Evolutionary conservation across 306 rosid genomes (phyloP), one percentile per base, ranked within the genome.

Genomic region (Lathyrus oleraceus): DNA sequence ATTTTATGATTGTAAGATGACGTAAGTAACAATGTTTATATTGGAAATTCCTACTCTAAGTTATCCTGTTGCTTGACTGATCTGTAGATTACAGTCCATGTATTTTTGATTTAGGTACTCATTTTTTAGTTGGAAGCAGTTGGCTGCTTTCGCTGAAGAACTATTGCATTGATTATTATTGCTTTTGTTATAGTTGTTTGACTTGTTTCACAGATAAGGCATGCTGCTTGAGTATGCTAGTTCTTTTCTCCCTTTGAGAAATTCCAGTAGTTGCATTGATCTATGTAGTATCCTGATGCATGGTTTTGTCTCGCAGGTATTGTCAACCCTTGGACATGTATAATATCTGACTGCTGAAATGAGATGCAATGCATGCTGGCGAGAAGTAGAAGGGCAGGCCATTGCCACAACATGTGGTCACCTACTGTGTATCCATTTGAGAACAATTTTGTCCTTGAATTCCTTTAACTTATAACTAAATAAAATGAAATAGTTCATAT

Each of bases 331-430:
- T 75, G 64, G 70, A 71, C 61, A 83, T 84, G 81, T 69, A 70
- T 75, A 85, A 82, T 69, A 47, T 75, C 42, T 48, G 61, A 79
- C 71, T 63, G 86, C 77, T 82, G 77, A 87, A 83, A 95, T 95
- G 99, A 91, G 96, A 83, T 95, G 99, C 93, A 95, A 95, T 82
- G 95, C 95, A 5, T 95, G 99, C 76, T 95, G 99, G 99, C 83
- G 95, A 65, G 99, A 89, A 82, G 63, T 95, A 67, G 99, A 95
- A 79, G 99, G 99, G 74, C 78, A 88, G 80, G 97, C 96, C 15
- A 59, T 95, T 81, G 67, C 97, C 74, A 91, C 99, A 48, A 95
- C 99, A 35, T 95, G 99, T 75, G 91, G 91, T 76, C 97, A 95
- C 83, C 83, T 95, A 44, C 74, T 91, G 78, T 95, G 99, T 95